phyloP scores from a whole-genome alignment of 345 rosid genomes.

The Microthlaspi erraticum region DNA sequence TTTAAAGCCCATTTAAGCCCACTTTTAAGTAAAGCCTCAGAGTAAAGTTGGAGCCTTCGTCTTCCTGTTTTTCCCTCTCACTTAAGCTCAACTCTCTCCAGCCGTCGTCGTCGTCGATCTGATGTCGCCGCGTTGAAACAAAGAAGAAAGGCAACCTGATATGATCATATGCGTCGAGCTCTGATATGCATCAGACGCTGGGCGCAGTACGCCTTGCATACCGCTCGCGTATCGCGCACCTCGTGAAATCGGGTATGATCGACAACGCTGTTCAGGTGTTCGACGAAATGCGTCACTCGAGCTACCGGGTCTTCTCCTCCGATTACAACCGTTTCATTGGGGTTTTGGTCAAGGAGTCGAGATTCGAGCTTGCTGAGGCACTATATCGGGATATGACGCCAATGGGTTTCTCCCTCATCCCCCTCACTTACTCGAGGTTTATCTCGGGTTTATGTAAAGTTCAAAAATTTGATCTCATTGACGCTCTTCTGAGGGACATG shows the following conservation, averaged over 20 bases:
- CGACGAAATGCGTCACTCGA: conserved; percentile 87
- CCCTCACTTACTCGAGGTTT: conserved; percentile 92
- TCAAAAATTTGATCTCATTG: conserved; percentile 61
- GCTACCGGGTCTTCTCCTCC: conserved; percentile 71
- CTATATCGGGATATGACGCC: conserved; percentile 64
- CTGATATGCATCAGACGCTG: conserved; percentile 82
- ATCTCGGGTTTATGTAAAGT: conserved; percentile 80
- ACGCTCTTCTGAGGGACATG: conserved; percentile 69
- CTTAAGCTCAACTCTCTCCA: conserved; percentile 32
- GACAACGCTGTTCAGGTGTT: conserved; percentile 82
- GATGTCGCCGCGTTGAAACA: conserved; percentile 38
- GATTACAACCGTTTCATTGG: conserved; percentile 93
- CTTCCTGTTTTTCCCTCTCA: conserved; percentile 25
- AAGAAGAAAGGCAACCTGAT: conserved; percentile 38
- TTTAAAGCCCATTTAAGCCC: conserved; percentile 14
- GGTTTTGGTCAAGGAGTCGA: conserved; percentile 60
- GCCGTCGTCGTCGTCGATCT: conserved; percentile 48
- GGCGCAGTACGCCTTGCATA: conserved; percentile 87
- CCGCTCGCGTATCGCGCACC: conserved; percentile 66
- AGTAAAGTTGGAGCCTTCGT: conserved; percentile 26
- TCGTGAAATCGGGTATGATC: conserved; percentile 74
- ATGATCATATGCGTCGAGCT: conserved; percentile 48
- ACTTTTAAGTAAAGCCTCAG: conserved; percentile 13
- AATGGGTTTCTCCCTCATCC: conserved; percentile 74
- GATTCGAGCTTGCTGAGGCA: conserved; percentile 74